Percentiles rank a stretch among this genome's conserved stretches.
Evolutionary conservation across 1,284 basidiomycete genomes (phyloP).

Genomic region (Leccinum solheimii): DNA sequence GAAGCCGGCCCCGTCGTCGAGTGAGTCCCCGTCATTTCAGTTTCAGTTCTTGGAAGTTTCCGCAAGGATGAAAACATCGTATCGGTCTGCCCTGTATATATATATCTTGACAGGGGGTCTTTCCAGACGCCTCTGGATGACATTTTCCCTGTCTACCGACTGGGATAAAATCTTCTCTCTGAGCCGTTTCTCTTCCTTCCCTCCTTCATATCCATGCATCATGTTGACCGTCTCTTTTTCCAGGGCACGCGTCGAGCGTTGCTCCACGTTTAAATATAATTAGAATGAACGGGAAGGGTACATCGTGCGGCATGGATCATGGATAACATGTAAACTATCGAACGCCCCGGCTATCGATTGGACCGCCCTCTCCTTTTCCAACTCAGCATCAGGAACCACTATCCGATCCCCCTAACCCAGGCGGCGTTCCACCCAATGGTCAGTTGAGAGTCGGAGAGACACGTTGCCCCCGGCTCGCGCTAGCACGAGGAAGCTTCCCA

Average conservation of each 20-base stretch:
- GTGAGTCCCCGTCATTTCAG: conserved; percentile 3
- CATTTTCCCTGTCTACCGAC: conserved; percentile 10
- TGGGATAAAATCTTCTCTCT: conserved; percentile 37
- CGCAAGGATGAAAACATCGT: conserved; percentile 27
- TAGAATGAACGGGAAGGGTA: background rate
- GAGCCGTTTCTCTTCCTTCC: conserved; percentile 14
- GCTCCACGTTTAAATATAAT: background rate
- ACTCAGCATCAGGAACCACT: background rate
- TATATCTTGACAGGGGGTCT: conserved; percentile 27
- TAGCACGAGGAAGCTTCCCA: conserved; percentile 11
- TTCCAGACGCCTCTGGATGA: conserved; percentile 31
- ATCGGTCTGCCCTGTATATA: conserved; percentile 9
- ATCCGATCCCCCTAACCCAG: conserved; percentile 5
- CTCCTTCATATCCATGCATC: background rate
- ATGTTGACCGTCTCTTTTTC: conserved; percentile 17
- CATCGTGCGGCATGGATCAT: background rate
- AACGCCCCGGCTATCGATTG: background rate
- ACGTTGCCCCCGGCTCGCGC: conserved; percentile 15
- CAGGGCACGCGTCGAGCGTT: conserved; percentile 6
- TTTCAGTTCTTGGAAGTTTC: background rate
- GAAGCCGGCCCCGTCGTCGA: background rate
- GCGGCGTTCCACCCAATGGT: background rate
- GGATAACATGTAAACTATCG: background rate
- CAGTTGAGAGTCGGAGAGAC: conserved; percentile 3
- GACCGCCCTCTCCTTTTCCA: background rate